phyloP scores from a whole-genome alignment of 495 filamentous ascomycete genomes.

The Hyaloscypha finlandica region DNA sequence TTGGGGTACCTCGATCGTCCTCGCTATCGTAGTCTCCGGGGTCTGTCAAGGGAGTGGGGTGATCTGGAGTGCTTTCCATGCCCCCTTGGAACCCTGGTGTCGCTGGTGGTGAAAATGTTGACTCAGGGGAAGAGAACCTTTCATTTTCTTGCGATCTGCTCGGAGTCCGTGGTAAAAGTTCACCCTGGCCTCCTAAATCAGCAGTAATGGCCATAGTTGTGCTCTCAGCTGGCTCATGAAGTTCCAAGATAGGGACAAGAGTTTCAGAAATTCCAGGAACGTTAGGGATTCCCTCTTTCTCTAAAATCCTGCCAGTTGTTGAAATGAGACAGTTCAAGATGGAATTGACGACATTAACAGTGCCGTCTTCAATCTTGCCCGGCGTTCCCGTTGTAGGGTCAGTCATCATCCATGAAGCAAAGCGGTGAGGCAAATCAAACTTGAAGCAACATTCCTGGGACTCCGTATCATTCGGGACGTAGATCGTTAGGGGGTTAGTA shows the following conservation, averaged over 20 bases:
- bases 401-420: neutral
- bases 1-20: neutral
- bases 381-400: neutral
- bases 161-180: slow-evolving; percentile 14
- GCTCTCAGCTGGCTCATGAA: slow-evolving; percentile 13
- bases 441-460: neutral
- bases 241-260: slow-evolving; percentile 9
- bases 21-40: neutral
- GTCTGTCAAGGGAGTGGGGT: neutral
- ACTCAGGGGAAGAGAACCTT: slow-evolving; percentile 12
- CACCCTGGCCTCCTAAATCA: slow-evolving; percentile 7
- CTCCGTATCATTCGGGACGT: neutral
- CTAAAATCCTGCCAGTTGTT: slow-evolving; percentile 16
- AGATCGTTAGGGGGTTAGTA: neutral
- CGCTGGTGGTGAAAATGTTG: slow-evolving; percentile 11
- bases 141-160: slow-evolving; percentile 9
- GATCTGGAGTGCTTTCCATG: slow-evolving; percentile 10
- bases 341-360: slow-evolving; percentile 13
- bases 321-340: slow-evolving; percentile 18
- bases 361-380: slow-evolving; percentile 14
- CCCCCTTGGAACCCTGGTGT: neutral
- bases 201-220: slow-evolving; percentile 7
- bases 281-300: slow-evolving; percentile 11
- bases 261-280: slow-evolving; percentile 11
- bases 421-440: neutral